Percentiles rank a stretch among this genome's conserved stretches.
Conservation (phyloP, 2,329 filamentous ascomycete species). For the Phialocephala subalpina region DNA sequence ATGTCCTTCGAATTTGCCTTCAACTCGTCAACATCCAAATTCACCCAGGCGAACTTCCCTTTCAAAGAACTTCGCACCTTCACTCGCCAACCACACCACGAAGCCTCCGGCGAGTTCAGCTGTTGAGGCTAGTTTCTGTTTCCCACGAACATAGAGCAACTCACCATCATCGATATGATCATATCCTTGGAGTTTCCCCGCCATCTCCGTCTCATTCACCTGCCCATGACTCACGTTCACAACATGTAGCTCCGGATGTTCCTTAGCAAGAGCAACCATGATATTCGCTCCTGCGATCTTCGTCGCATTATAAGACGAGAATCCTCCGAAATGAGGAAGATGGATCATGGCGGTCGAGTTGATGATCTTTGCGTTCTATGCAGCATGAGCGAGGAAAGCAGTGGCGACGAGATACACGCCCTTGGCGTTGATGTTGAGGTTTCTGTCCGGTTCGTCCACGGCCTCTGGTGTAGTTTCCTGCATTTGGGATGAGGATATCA, state of each 20-base stretch:
- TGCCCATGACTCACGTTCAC: conserved; percentile 53
- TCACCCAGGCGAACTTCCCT: conserved; percentile 53
- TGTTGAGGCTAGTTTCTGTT: conserved; percentile 6
- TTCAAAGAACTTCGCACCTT: conserved; percentile 55
- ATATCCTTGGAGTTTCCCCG: background rate
- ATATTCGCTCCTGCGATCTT: conserved; percentile 52
- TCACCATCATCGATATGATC: conserved; percentile 21
- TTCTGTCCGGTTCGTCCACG: conserved; percentile 13
- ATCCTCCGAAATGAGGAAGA: conserved; percentile 39
- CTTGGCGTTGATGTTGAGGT: conserved; percentile 19
- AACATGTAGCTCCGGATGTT: conserved; percentile 50
- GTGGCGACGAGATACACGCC: conserved; percentile 16
- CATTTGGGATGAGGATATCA: conserved; percentile 26
- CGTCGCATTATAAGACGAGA: conserved; percentile 50
- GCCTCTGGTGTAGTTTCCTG: conserved; percentile 10
- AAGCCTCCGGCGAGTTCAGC: conserved; percentile 29
- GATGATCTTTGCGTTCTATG: conserved; percentile 18
- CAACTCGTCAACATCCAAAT: conserved; percentile 59
- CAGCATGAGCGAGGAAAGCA: conserved; percentile 17
- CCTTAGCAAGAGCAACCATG: conserved; percentile 51
- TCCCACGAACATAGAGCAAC: background rate
- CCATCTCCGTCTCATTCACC: conserved; percentile 20
- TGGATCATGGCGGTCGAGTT: conserved; percentile 19
- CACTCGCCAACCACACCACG: conserved; percentile 20
- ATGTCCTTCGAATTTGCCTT: conserved; percentile 48